These are phyloP conservation scores for Leucocoprinus sp. DNA, from an alignment of 768 basidiomycete genomes.

Conservation along the genomic window DNA sequence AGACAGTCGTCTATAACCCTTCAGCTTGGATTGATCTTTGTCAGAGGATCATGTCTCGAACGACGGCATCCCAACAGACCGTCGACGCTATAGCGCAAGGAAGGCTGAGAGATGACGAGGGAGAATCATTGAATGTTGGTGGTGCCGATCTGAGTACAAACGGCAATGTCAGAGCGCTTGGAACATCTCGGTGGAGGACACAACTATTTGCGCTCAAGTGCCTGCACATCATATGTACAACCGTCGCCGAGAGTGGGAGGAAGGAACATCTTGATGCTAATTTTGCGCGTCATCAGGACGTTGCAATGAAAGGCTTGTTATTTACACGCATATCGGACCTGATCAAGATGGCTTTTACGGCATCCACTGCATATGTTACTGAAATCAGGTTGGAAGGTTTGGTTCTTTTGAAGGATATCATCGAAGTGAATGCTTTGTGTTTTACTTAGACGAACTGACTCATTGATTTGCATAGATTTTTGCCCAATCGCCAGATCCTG, in stretches of 20 bases:
- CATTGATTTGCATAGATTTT: conserved; percentile 55
- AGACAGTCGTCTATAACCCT: conserved; percentile 88
- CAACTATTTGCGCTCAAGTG: conserved; percentile 93
- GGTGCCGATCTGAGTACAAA: conserved; percentile 29
- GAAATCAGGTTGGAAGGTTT: conserved; percentile 91
- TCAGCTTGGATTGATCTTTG: conserved; percentile 98
- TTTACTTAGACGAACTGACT: neutral
- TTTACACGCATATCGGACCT: conserved; percentile 85
- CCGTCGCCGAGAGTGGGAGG: conserved; percentile 63
- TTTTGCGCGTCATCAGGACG: conserved; percentile 54
- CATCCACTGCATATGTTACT: conserved; percentile 92
- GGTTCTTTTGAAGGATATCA: conserved; percentile 83
- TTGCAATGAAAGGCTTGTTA: conserved; percentile 52
- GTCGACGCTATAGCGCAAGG: conserved; percentile 51
- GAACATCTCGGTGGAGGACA: conserved; percentile 89
- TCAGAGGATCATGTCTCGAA: conserved; percentile 93
- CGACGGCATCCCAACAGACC: conserved; percentile 75
- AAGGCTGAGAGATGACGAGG: conserved; percentile 81
- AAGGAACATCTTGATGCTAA: conserved; percentile 79
- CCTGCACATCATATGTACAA: conserved; percentile 78
- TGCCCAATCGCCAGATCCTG: conserved; percentile 79
- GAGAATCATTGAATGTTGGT: conserved; percentile 75
- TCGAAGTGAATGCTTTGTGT: conserved; percentile 48
- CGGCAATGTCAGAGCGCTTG: conserved; percentile 29
- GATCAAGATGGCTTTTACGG: conserved; percentile 97